phyloP scores from a whole-genome alignment of 805 yeast species.

The Wickerhamomyces chambardii region DNA sequence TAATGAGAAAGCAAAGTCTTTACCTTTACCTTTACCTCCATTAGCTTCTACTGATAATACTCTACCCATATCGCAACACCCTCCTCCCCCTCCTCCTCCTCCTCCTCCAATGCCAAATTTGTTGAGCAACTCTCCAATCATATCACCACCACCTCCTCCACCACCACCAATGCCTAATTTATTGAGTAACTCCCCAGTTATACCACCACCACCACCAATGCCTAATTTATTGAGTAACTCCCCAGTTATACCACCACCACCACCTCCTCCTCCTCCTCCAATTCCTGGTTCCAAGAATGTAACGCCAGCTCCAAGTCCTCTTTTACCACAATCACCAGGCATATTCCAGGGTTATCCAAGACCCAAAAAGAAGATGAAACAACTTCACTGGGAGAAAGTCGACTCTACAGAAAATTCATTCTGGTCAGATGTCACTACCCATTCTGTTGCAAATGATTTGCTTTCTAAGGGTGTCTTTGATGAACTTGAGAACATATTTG shows the following conservation, averaged over 20 bases:
- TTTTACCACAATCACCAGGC: constrained; percentile 20
- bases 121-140: no score
- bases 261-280: constrained; percentile 22
- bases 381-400: constrained; percentile 76
- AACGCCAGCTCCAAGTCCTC: constrained; percentile 9
- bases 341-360: constrained; percentile 26
- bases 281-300: constrained; percentile 8
- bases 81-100: constrained; percentile 16
- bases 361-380: constrained; percentile 57
- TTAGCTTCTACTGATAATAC: no score
- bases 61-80: no score
- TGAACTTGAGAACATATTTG: constrained; percentile 52
- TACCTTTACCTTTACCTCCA: no score
- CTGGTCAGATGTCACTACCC: constrained; percentile 44
- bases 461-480: constrained; percentile 52
- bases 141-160: constrained; percentile 13
- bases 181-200: no score
- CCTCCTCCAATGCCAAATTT: no score
- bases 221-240: constrained; percentile 1
- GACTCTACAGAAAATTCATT: constrained; percentile 50
- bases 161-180: constrained; percentile 8
- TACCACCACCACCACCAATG: constrained; percentile 25
- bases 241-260: constrained; percentile 5
- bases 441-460: constrained; percentile 39
- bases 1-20: constrained; percentile 9